Evolutionary conservation across 1,139 yeast genomes (phyloP).

Genomic region (Yamadazyma conglobata): DNA sequence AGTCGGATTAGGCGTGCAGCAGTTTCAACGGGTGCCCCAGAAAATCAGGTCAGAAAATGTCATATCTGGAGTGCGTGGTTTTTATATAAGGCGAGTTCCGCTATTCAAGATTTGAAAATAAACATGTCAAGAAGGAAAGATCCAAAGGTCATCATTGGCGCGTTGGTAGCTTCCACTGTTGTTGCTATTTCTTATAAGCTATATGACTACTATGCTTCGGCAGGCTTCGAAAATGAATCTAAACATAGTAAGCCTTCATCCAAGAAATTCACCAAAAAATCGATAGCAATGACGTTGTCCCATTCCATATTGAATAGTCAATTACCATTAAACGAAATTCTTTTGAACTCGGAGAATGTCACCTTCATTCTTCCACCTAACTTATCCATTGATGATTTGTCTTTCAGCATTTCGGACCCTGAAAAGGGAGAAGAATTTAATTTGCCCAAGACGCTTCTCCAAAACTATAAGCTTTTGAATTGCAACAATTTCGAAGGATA

Average conservation of each 20-base stretch:
- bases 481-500: conserved; percentile 45
- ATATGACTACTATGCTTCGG: conserved; percentile 21
- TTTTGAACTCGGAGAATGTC: conserved; percentile 37
- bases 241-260: conserved; percentile 4
- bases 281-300: conserved; percentile 44
- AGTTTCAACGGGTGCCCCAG: too few species aligned
- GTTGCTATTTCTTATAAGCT: conserved; percentile 35
- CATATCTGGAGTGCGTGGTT: too few species aligned
- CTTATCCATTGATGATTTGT: conserved; percentile 40
- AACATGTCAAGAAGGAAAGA: conserved; percentile 18
- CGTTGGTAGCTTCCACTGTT: conserved; percentile 36
- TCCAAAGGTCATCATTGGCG: conserved; percentile 34
- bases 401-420: conserved; percentile 12
- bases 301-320: conserved; percentile 38
- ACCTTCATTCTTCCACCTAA: conserved; percentile 49
- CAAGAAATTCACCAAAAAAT: conserved; percentile 29
- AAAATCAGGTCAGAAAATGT: too few species aligned
- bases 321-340: conserved; percentile 40
- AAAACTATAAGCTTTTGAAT: conserved; percentile 40
- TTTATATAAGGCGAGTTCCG: too few species aligned
- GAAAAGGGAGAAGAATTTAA: conserved; percentile 8
- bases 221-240: too few species aligned
- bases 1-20: too few species aligned
- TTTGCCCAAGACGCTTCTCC: conserved; percentile 18
- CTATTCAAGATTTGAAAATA: too few species aligned